Percentiles rank a stretch among this genome's conserved stretches.
Evolutionary conservation across 441 rosid species (phyloP).

Genomic region (Euphorbia celastroides): DNA sequence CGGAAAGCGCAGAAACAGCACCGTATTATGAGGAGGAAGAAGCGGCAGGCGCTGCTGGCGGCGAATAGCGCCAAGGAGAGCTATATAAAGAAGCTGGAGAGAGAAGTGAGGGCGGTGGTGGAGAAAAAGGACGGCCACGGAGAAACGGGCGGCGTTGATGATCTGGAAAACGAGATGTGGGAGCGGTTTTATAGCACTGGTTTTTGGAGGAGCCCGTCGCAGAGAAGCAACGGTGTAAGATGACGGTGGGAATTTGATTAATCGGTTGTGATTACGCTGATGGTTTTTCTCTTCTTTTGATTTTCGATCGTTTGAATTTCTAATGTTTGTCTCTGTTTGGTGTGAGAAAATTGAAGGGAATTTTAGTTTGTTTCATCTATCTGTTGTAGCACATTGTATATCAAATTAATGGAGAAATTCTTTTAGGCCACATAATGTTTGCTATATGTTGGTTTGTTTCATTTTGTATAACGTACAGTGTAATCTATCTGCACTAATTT

Average conservation of each 20-base stretch:
- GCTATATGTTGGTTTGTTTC: too few relatives aligned
- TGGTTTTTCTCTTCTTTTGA: too few relatives aligned
- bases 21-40: conserved; percentile 27
- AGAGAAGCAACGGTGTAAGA: conserved; percentile 20
- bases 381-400: too few relatives aligned
- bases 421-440: too few relatives aligned
- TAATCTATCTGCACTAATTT: too few relatives aligned
- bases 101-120: conserved; percentile 11
- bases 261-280: background rate
- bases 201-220: conserved; percentile 76
- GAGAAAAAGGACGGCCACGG: conserved; percentile 21
- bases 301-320: too few relatives aligned
- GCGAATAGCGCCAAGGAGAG: background rate
- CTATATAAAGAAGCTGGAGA: conserved; percentile 15
- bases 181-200: conserved; percentile 56
- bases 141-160: conserved; percentile 20
- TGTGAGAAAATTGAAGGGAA: too few relatives aligned
- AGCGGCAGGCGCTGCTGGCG: conserved; percentile 23
- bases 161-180: conserved; percentile 59
- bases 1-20: conserved; percentile 36
- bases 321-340: too few relatives aligned
- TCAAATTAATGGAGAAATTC: too few relatives aligned
- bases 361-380: too few relatives aligned
- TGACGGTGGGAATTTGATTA: background rate
- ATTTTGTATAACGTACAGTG: too few relatives aligned